A percentile compares a stretch with the other conserved stretches of the same genome.
These are phyloP conservation scores for Claviceps monticola DNA, from an alignment of 2,329 filamentous ascomycete genomes.

Conservation along the genomic window DNA sequence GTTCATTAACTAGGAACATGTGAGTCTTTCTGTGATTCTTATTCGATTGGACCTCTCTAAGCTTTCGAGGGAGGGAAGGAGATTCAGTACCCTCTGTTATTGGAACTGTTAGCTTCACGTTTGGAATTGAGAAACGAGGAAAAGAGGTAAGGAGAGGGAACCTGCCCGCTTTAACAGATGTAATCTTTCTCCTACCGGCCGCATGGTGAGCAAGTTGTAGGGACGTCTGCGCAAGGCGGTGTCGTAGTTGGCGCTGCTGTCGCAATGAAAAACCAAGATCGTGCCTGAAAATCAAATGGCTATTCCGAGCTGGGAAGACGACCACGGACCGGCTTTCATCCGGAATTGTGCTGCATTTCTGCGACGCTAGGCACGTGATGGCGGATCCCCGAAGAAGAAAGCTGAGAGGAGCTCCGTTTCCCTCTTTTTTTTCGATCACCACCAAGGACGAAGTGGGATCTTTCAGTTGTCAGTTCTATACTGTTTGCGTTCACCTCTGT, in stretches of 20 bases:
- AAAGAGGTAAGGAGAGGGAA: constrained; percentile 8
- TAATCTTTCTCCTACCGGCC: constrained; percentile 51
- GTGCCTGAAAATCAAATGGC: background rate
- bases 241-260: background rate
- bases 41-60: background rate
- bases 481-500: no score
- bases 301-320: background rate
- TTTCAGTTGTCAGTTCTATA: no score
- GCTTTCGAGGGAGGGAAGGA: constrained; percentile 4
- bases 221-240: background rate
- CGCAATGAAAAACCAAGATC: background rate
- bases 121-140: background rate
- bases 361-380: no score
- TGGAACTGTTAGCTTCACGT: background rate
- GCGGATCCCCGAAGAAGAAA: no score
- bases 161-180: constrained; percentile 59
- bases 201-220: constrained; percentile 16
- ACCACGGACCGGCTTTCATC: constrained; percentile 13
- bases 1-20: constrained; percentile 46
- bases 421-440: no score
- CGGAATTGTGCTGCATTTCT: background rate
- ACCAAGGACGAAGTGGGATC: no score
- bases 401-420: no score
- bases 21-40: constrained; percentile 7
- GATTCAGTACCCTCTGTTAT: constrained; percentile 27